Evolutionary conservation across 257 asterid genomes (phyloP), one percentile per base, ranked within the genome.

Genomic region (Parsonsia alboflavescens): DNA sequence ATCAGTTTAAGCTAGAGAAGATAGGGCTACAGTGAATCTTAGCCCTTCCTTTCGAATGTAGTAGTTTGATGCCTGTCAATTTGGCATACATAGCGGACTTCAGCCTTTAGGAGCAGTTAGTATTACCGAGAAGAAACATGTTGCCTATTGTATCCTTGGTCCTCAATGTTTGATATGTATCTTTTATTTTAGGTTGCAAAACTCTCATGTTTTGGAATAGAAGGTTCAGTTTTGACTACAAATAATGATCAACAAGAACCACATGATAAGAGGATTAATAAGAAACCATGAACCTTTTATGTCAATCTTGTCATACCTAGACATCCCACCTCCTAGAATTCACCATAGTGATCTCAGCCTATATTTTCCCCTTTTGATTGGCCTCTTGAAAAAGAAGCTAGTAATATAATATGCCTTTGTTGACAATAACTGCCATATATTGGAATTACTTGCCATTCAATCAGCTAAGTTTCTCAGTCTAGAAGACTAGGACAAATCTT

Each of bases 321-420:
- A 30, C 36, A 48, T 77, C 50, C 21, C 45, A 19, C 41, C 72
- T 49, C 28, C n/a, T 28, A 24, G 46, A 52, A 71, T 70, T 41
- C 56, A 50, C 26, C 52, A 11, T 19, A 39, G 57, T 41, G 73
- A 56, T 61, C 68, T 65, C 73, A 36, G 73, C 68, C 58, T 24
- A 24, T 52, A 65, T 49, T n/a, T 74, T 21, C 0, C 16, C 69
- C 44, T 22, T 39, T 65, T 16, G 15, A 39, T 10, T 65, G 22
- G 48, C 41, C 8, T 65, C 17, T 19, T 19, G 28, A 36, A 36
- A 39, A 36, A 39, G 24, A 65, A 65, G 30, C 7, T 19, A 16
- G 64, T 10, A 48, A 6, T 28, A 33, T 62, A 22, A 36, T 49
- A 52, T 46, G 19, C 42, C 26, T 69, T 28, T 57, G 49, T 59